A percentile compares a stretch with the other conserved stretches of the same genome.
phyloP scores from a whole-genome alignment of 31 red algal species.

The Asparagopsis taxiformis region DNA sequence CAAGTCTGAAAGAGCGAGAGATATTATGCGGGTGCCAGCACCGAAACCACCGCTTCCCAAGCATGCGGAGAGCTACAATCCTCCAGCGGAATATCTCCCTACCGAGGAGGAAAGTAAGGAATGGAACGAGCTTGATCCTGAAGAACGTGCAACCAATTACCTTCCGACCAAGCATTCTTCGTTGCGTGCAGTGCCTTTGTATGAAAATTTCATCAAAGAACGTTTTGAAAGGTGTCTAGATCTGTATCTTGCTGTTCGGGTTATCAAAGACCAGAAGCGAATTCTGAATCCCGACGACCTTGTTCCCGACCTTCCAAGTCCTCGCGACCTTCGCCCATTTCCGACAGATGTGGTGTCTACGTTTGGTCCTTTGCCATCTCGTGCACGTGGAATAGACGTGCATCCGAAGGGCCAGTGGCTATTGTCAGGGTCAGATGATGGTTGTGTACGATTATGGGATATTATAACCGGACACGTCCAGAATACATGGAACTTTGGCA shows the following conservation, averaged over 20 bases:
- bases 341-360: slow-evolving; percentile 61
- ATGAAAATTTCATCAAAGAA: slow-evolving; percentile 72
- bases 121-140: slow-evolving; percentile 50
- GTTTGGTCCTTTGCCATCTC: slow-evolving; percentile 37
- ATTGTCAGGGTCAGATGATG: slow-evolving; percentile 69
- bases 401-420: slow-evolving; percentile 75
- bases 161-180: slow-evolving; percentile 57
- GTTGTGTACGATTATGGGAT: slow-evolving; percentile 69
- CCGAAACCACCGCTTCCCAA: slow-evolving; percentile 79
- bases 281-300: slow-evolving; percentile 69
- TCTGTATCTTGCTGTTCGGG: slow-evolving; percentile 81
- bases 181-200: slow-evolving; percentile 84
- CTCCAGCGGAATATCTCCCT: slow-evolving; percentile 86
- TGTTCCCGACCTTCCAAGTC: slow-evolving; percentile 75
- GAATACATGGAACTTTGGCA: slow-evolving; percentile 29
- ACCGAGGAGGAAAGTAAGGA: slow-evolving; percentile 43
- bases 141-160: slow-evolving; percentile 52
- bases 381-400: slow-evolving; percentile 60
- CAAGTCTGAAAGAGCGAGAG: slow-evolving; percentile 57
- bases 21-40: slow-evolving; percentile 53
- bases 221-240: slow-evolving; percentile 95
- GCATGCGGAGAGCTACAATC: slow-evolving; percentile 90
- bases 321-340: slow-evolving; percentile 79
- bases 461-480: slow-evolving; percentile 49
- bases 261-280: slow-evolving; percentile 29